Percentiles rank a stretch among this genome's conserved stretches.
These are phyloP conservation scores for Artemisia argyi DNA, from an alignment of 129 eudicot genomes.

Conservation along the genomic window DNA sequence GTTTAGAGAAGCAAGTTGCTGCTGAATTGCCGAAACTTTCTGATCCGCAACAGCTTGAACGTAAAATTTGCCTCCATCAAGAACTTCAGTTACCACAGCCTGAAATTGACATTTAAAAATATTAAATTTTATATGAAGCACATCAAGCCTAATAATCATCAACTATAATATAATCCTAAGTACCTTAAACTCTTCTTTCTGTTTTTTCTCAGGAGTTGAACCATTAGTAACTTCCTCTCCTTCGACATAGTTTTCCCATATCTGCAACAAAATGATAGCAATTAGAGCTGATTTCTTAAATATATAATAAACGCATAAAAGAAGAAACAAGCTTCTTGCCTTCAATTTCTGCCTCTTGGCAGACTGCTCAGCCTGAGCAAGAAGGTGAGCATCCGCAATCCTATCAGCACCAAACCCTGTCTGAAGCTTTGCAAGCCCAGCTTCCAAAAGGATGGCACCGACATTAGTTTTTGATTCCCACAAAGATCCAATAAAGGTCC, in stretches of 20 bases:
- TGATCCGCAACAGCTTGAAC: slow-evolving; percentile 81
- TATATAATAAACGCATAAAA: background rate
- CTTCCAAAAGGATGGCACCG: slow-evolving; percentile 67
- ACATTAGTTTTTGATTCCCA: slow-evolving; percentile 86
- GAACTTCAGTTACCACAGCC: slow-evolving; percentile 87
- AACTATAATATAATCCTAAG: slow-evolving; percentile 8
- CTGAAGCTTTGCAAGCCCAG: slow-evolving; percentile 93
- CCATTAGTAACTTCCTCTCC: slow-evolving; percentile 95
- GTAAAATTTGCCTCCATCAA: slow-evolving; percentile 90
- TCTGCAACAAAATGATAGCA: slow-evolving; percentile 43
- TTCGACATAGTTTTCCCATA: slow-evolving; percentile 94
- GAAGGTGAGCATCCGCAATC: slow-evolving; percentile 81
- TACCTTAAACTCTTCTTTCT: slow-evolving; percentile 90
- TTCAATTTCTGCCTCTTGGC: slow-evolving; percentile 86
- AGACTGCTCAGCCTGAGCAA: slow-evolving; percentile 84
- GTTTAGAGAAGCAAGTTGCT: slow-evolving; percentile 79
- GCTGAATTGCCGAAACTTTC: slow-evolving; percentile 70
- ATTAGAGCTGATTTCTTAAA: slow-evolving; percentile 23
- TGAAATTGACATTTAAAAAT: slow-evolving; percentile 24
- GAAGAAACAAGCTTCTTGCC: slow-evolving; percentile 37
- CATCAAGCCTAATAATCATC: background rate
- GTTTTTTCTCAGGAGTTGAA: slow-evolving; percentile 52
- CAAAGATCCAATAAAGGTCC: slow-evolving; percentile 88
- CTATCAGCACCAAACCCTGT: slow-evolving; percentile 76
- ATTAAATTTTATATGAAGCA: background rate